phyloP scores from a whole-genome alignment of 441 rosid genomes.

The Erysimum pusillum region DNA sequence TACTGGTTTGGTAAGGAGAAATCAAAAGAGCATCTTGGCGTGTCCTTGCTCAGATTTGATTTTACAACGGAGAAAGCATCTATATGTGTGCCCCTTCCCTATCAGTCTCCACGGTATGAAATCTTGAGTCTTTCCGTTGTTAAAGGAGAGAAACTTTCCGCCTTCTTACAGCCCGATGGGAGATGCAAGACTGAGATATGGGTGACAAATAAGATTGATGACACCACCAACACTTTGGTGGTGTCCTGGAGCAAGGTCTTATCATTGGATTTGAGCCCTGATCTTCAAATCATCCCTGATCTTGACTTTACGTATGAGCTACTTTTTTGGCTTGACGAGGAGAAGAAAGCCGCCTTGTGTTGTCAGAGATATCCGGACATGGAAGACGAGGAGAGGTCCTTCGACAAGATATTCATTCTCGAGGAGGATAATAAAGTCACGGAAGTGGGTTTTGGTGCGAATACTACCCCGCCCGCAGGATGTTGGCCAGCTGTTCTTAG shows the following conservation, averaged over 20 bases:
- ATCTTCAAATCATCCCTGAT: background rate
- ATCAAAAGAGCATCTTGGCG: background rate
- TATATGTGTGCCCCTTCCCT: background rate
- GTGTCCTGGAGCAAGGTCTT: background rate
- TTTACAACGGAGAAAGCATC: background rate
- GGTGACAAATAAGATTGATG: slow-evolving; percentile 2
- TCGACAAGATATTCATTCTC: background rate
- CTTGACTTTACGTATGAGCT: background rate
- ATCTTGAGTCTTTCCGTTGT: background rate
- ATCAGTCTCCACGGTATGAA: background rate
- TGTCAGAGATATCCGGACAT: background rate
- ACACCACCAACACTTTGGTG: background rate
- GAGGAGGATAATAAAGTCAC: background rate
- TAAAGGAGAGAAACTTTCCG: background rate
- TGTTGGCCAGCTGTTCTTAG: background rate
- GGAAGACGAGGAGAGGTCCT: background rate
- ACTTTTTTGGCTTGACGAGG: background rate
- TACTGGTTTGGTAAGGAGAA: background rate
- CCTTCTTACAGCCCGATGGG: background rate
- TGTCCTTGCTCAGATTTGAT: background rate
- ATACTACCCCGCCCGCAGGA: background rate
- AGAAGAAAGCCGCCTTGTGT: background rate
- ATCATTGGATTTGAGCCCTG: background rate
- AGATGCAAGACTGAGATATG: slow-evolving; percentile 22
- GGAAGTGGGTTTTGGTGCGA: background rate